phyloP scores from a whole-genome alignment of 192 early-diverging fungal species.

The Phlyctochytrium bullatum region DNA sequence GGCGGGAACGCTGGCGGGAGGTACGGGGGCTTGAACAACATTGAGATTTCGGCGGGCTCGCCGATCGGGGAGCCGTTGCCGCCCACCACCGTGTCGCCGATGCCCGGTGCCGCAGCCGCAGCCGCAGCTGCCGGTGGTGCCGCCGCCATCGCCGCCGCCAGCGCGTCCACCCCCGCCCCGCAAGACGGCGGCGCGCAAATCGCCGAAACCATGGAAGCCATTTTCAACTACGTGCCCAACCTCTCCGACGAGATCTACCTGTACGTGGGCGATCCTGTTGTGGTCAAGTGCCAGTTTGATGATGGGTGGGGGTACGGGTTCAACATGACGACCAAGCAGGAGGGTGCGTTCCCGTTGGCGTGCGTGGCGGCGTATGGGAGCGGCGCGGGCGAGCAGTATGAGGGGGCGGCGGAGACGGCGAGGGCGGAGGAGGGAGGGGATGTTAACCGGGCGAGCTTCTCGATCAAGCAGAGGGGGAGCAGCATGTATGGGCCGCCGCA shows the following conservation, averaged over 20 bases:
- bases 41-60: not conserved
- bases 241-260: constrained; percentile 46
- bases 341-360: constrained; percentile 52
- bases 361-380: constrained; percentile 28
- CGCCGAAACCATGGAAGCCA: constrained; percentile 42
- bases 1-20: too few species aligned
- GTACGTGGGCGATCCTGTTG: constrained; percentile 37
- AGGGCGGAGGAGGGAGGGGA: not conserved
- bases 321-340: constrained; percentile 52
- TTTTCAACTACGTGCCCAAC: constrained; percentile 45
- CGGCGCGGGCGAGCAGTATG: not conserved
- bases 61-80: not conserved
- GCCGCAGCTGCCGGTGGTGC: not conserved
- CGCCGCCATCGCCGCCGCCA: not conserved
- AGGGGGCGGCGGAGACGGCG: not conserved
- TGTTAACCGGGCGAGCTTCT: not conserved
- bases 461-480: not conserved
- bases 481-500: not conserved
- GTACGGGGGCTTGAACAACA: not conserved
- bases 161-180: not conserved
- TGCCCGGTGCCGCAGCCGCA: not conserved
- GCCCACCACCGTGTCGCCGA: not conserved
- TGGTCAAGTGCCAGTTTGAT: constrained; percentile 45
- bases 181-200: constrained; percentile 20
- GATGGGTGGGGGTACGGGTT: constrained; percentile 54